These are phyloP conservation scores for Fusarium neocosmosporiellum DNA, from an alignment of 2,329 filamentous ascomycete genomes.

Conservation along the genomic window DNA sequence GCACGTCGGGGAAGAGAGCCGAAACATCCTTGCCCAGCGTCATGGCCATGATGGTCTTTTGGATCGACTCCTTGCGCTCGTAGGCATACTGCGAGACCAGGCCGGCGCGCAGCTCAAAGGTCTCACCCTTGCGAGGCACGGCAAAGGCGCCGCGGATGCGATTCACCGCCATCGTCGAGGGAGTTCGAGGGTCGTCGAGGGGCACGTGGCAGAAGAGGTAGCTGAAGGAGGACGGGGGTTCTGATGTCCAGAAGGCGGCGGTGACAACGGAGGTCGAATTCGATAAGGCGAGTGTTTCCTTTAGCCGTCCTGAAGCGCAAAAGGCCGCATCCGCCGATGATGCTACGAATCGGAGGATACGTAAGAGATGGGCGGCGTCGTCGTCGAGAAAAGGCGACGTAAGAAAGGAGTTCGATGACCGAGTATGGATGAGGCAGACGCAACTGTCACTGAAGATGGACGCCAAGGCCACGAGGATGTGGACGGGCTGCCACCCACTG, in stretches of 20 bases:
- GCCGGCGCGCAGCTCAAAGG: slow-evolving; percentile 94
- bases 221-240: slow-evolving; percentile 14
- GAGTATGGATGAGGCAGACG: slow-evolving; percentile 34
- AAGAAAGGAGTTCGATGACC: slow-evolving; percentile 30
- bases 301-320: slow-evolving; percentile 22
- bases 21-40: slow-evolving; percentile 98
- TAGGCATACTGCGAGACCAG: slow-evolving; percentile 99
- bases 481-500: slow-evolving; percentile 23
- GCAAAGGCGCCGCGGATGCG: slow-evolving; percentile 94
- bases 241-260: slow-evolving; percentile 24
- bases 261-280: slow-evolving; percentile 35
- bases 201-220: slow-evolving; percentile 28
- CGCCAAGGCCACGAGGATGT: slow-evolving; percentile 40
- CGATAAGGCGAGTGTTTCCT: slow-evolving; percentile 19
- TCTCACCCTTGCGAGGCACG: slow-evolving; percentile 95
- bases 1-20: slow-evolving; percentile 93
- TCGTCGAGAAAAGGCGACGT: slow-evolving; percentile 12
- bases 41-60: slow-evolving; percentile 99
- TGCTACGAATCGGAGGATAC: slow-evolving; percentile 21
- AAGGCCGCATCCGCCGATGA: slow-evolving; percentile 34
- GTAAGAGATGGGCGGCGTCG: slow-evolving; percentile 19
- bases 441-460: slow-evolving; percentile 36
- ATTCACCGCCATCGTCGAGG: slow-evolving; percentile 85
- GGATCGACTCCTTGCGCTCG: slow-evolving; percentile 98
- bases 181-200: slow-evolving; percentile 37